Evolutionary conservation across 495 filamentous ascomycete genomes (phyloP).

Genomic region (Hamigera avellanea): DNA sequence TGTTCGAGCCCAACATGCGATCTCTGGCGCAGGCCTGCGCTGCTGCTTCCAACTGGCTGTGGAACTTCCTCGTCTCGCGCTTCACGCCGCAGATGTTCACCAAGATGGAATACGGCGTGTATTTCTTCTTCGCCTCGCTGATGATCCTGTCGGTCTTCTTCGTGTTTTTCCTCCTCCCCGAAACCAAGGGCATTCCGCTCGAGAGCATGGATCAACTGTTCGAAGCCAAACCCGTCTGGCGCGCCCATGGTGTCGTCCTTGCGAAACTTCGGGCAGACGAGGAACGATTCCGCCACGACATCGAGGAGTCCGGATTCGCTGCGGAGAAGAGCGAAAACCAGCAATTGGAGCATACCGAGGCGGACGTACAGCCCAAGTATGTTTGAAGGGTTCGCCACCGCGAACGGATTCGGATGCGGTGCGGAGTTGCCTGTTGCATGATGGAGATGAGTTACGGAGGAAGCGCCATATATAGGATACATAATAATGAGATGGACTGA

Average conservation of each 20-base stretch:
- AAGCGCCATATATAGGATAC: no score
- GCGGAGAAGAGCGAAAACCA: slow-evolving; percentile 7
- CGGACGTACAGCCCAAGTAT: slow-evolving; percentile 6
- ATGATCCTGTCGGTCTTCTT: slow-evolving; percentile 58
- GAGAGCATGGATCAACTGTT: slow-evolving; percentile 48
- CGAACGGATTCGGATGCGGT: no score
- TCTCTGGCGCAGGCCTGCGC: slow-evolving; percentile 58
- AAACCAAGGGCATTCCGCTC: slow-evolving; percentile 48
- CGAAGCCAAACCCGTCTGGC: slow-evolving; percentile 40
- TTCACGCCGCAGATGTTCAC: slow-evolving; percentile 71
- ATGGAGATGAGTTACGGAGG: no score
- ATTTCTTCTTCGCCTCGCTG: slow-evolving; percentile 66
- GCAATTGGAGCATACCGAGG: slow-evolving; percentile 10
- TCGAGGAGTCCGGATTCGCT: slow-evolving; percentile 23
- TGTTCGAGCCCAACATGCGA: slow-evolving; percentile 50
- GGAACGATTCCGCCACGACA: slow-evolving; percentile 39
- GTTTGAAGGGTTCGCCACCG: no score
- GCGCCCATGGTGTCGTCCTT: slow-evolving; percentile 41
- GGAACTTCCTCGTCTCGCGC: slow-evolving; percentile 62
- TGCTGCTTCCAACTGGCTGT: slow-evolving; percentile 63
- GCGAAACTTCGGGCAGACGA: slow-evolving; percentile 36
- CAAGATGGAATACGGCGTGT: slow-evolving; percentile 59
- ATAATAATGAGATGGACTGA: no score
- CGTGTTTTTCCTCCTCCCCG: slow-evolving; percentile 54
- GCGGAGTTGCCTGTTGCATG: no score